Evolutionary conservation across 192 early-diverging fungal genomes (phyloP), one percentile per base, ranked within the genome.

Genomic region (Chytriomyces sp.): DNA sequence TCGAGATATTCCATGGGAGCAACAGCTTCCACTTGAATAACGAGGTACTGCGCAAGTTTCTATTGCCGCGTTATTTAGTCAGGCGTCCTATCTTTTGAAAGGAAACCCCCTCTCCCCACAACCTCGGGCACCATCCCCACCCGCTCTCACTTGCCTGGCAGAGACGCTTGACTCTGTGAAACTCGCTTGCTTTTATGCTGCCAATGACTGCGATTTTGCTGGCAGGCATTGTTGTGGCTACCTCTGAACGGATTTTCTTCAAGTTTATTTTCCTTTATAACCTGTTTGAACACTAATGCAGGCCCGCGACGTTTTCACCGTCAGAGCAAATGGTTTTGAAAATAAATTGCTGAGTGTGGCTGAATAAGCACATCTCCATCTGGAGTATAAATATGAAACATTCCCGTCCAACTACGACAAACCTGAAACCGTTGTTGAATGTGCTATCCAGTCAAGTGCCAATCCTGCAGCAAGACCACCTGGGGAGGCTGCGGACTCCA

Each of bases 401-500:
- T 35, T 35, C 35, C 35, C 35, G 4, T 35, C 35, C 35, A 35
- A 3, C 35, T n/a, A n/a, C n/a, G n/a, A 35, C 35, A 35, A 35
- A 35, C 35, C 35, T 35, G 35, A 35, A 35, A 35, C 35, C 35
- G 2, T 35, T 35, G 35, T 35, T 35, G 35, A 76, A 76, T 76
- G 75, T 76, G 75, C 26, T 67, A 67, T 35, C 48, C 18, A 57
- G 43, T 45, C 24, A 77, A 50, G 67, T 77, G 76, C 46, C 18
- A 72, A 16, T 70, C 69, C 57, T 77, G 76, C 76, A 7, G 45
- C 35, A 79, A 75, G 70, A 79, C 70, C 7, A 79, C 78, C 9
- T 80, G 79, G 79, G 53, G 67, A 7, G 79, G 79, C 5, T 80
- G 79, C 67, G 79, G 79, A 35, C 28, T 69, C 47, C 79, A 80